Evolutionary conservation across 1,139 yeast species (phyloP), one percentile per base, ranked within the genome.

Genomic region (Nakaseomyces delphensis): DNA sequence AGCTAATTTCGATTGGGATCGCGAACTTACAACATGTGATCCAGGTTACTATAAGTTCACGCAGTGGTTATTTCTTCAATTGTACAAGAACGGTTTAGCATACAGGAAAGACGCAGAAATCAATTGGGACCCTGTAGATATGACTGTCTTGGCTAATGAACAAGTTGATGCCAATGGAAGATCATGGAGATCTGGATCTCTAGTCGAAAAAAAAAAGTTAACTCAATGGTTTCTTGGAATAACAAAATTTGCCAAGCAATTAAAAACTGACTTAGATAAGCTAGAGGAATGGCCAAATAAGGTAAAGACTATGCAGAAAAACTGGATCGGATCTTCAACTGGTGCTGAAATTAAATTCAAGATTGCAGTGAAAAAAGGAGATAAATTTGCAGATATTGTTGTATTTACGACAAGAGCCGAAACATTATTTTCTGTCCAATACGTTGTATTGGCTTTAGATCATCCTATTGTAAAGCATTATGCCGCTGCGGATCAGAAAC

Each of bases 101-200:
- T 89, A 91, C 57, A 71, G 89, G 50, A 79, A 81, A 45, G 78
- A 80, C 39, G 95, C 96, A 0, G 85, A 82, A 53, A 93, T 91
- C 43, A 91, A 91, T 58, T 91, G 98, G 98, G 98, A 91, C 62
- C 98, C 98, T 0, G 76, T 91, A 0, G 98, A 91, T 54, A 73
- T 80, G 53, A 91, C 98, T 0, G 98, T 91, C 1, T 67, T 91
- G 48, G 98, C 98, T 1, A 91, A 91, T 60, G 98, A 91, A 62
- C 98, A 91, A 60, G 97, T 91, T 3, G 98, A 91, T 60, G 63
- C 82, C 1, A 75, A 84, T 36, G 98, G 98, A 0, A 70, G 78
- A 44, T 86, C 96, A 0, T 91, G 98, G 98, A 74, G 98, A 62
- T 86, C 96, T 2, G 98, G 98, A 2, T 98, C 97, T 0, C 45